Percentiles rank a stretch among this genome's conserved stretches.
These are phyloP conservation scores for Pichia pseudocactophila DNA, from an alignment of 805 yeast species.

Conservation along the genomic window DNA sequence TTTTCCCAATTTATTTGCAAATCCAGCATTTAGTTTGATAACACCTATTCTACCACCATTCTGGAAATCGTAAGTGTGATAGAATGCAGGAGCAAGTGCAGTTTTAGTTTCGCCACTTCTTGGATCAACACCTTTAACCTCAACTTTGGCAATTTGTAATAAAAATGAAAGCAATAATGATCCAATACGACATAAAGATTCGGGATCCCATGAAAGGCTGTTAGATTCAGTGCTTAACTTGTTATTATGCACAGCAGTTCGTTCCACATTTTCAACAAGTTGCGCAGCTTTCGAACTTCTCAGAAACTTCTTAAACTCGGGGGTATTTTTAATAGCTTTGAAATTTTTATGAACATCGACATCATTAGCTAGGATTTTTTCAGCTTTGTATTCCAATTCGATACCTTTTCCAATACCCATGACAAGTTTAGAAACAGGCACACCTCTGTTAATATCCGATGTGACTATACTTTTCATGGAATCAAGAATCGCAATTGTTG, in stretches of 20 bases:
- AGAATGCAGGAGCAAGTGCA: constrained; percentile 83
- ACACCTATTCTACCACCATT: constrained; percentile 78
- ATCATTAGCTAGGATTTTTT: constrained; percentile 50
- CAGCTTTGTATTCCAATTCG: constrained; percentile 76
- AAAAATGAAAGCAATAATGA: constrained; percentile 67
- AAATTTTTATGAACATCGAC: constrained; percentile 45
- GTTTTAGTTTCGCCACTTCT: constrained; percentile 54
- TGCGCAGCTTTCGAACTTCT: constrained; percentile 25
- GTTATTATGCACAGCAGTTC: constrained; percentile 10
- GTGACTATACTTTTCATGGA: constrained; percentile 64
- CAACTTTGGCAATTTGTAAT: constrained; percentile 73
- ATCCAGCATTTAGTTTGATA: constrained; percentile 60
- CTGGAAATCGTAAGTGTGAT: constrained; percentile 76
- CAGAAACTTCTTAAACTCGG: constrained; percentile 33
- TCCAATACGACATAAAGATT: constrained; percentile 59
- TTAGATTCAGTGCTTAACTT: constrained; percentile 12
- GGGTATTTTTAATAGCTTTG: constrained; percentile 38
- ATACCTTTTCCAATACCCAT: constrained; percentile 74
- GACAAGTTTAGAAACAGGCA: constrained; percentile 77
- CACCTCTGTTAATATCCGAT: constrained; percentile 70
- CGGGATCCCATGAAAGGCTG: constrained; percentile 23
- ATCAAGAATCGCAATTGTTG: constrained; percentile 79
- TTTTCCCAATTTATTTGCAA: constrained; percentile 58
- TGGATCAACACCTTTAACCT: constrained; percentile 77
- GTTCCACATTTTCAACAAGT: constrained; percentile 21